Conservation (phyloP, 257 asterid genomes). For the Echites panduratus region DNA sequence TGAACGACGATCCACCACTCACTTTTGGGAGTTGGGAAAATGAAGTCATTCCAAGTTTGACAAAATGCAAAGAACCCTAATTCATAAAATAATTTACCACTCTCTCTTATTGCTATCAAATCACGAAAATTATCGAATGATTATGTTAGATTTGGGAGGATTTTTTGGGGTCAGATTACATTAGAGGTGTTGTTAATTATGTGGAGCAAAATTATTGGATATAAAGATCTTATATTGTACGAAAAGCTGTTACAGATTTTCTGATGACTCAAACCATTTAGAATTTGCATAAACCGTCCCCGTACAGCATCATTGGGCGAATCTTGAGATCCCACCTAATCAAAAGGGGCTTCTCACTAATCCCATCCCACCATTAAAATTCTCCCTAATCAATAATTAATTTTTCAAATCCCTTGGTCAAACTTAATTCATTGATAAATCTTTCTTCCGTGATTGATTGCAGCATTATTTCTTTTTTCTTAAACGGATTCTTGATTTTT, state of each 20-base stretch:
- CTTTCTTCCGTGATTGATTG: neutral
- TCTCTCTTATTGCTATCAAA: slow-evolving; percentile 9
- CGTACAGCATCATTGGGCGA: slow-evolving; percentile 10
- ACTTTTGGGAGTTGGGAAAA: neutral
- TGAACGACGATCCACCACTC: neutral
- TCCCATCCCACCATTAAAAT: neutral
- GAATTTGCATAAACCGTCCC: neutral
- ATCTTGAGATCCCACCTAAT: slow-evolving; percentile 9
- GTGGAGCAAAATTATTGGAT: slow-evolving; percentile 15
- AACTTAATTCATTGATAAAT: neutral
- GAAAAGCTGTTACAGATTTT: slow-evolving; percentile 11
- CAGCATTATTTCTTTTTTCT: neutral
- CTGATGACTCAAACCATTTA: slow-evolving; percentile 2
- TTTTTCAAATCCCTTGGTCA: neutral
- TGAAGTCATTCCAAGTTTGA: slow-evolving; percentile 3
- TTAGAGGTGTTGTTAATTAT: neutral
- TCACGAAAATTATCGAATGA: slow-evolving; percentile 21
- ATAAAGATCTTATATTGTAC: slow-evolving; percentile 18
- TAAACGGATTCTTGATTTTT: too few relatives aligned
- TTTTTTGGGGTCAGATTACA: slow-evolving; percentile 20
- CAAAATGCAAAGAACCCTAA: neutral
- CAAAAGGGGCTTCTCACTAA: neutral
- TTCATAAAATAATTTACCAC: slow-evolving; percentile 9
- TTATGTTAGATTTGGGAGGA: slow-evolving; percentile 25
- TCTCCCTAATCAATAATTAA: neutral